Base-by-base conservation (phyloP, 2,329 filamentous ascomycete species). In the Metarhizium sp. region DNA sequence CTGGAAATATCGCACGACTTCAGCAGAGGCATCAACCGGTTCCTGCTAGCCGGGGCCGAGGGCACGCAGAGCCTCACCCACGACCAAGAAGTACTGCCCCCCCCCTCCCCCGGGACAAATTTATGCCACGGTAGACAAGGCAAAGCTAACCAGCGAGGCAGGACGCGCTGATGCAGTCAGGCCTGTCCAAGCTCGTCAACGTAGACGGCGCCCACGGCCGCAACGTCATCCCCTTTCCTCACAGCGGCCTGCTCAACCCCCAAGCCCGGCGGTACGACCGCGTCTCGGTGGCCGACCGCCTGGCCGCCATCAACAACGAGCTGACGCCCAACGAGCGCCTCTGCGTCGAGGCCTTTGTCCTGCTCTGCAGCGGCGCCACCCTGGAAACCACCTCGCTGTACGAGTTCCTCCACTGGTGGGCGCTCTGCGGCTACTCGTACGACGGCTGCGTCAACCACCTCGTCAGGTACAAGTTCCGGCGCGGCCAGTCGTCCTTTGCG, bases 391-490 rank as follows among this genome's bases (percentile, higher is more conserved):
- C 69, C 0, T 73, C 71, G 25, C 75, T 78, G 56, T 72, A 73
- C 50, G 75, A 79, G 53, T 71, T 78, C 36, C 61, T 79, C 18
- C 75, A 75, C 55, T 77, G 74, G 75, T 78, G 70, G 75, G 75
- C 71, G 8, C 62, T 74, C 1, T 67, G 66, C 53, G 73, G 68
- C 32, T 75, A 75, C 60, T 69, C 65, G 5, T 75, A 71, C 53
- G 61, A 65, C 16, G 71, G 69, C 1, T 73, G 69, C 43, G 65
- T 73, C 30, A 67, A 73, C 32, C 65, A 67, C n/a, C 61, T 73
- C 2, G 68, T 73, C 42, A 69, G 68, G 20, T 75, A 72, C 61
- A 76, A 76, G 59, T 70, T 73, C 59, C 66, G 63, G 13, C 64
- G 64, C 0, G 76, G 76, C 0, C 76, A 78, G 58, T 75, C 73